Conservation (phyloP, 495 filamentous ascomycete genomes). For the Hypoxylon crocopeplum region DNA sequence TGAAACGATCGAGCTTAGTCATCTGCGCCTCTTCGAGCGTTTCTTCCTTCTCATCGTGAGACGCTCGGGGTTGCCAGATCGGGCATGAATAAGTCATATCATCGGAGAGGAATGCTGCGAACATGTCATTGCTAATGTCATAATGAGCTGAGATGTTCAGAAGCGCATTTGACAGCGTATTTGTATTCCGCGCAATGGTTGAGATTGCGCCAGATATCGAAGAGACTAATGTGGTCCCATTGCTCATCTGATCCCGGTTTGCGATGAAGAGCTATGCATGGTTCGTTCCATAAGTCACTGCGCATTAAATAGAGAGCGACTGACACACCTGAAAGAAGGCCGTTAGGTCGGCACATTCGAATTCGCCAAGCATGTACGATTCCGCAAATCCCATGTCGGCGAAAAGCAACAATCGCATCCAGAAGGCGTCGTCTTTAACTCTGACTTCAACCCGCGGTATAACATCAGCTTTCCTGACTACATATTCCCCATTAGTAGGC, state of each 20-base stretch:
- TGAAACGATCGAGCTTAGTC: slow-evolving; percentile 67
- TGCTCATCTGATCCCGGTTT: slow-evolving; percentile 63
- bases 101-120: slow-evolving; percentile 71
- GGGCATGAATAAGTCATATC: slow-evolving; percentile 83
- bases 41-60: slow-evolving; percentile 49
- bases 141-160: slow-evolving; percentile 75
- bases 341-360: slow-evolving; percentile 66
- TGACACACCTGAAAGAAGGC: slow-evolving; percentile 66
- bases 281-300: slow-evolving; percentile 3
- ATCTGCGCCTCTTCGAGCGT: slow-evolving; percentile 68
- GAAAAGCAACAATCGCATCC: slow-evolving; percentile 68
- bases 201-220: slow-evolving; percentile 58
- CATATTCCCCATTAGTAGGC: slow-evolving; percentile 32
- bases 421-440: slow-evolving; percentile 68
- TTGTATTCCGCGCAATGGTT: slow-evolving; percentile 62
- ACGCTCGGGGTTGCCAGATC: slow-evolving; percentile 59
- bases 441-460: slow-evolving; percentile 52
- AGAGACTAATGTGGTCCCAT: slow-evolving; percentile 66
- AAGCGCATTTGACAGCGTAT: slow-evolving; percentile 68
- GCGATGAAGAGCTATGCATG: slow-evolving; percentile 64
- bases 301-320: neutral
- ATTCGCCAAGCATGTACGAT: slow-evolving; percentile 73
- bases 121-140: slow-evolving; percentile 77
- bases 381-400: slow-evolving; percentile 79
- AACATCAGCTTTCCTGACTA: slow-evolving; percentile 27